These are phyloP conservation scores for Kluyveromyces sp. DNA, from an alignment of 1,139 yeast species.

Conservation along the genomic window DNA sequence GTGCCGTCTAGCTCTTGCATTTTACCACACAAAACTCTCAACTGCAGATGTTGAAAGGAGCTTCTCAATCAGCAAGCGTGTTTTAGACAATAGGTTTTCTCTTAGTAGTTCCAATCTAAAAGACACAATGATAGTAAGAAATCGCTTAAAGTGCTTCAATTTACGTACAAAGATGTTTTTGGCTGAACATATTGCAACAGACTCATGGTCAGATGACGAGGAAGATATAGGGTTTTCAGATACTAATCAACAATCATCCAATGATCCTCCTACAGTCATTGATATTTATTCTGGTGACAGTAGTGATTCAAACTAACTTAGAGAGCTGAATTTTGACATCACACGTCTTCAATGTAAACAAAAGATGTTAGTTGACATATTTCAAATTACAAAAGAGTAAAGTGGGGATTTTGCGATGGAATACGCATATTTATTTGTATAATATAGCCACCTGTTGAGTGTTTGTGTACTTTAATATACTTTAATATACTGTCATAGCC, in stretches of 20 bases:
- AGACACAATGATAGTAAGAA: slow-evolving; percentile 10
- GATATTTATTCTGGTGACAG: neutral
- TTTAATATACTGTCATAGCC: neutral
- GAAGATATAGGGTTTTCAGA: neutral
- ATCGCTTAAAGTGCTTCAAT: slow-evolving; percentile 10
- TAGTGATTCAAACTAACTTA: neutral
- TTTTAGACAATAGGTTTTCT: slow-evolving; percentile 8
- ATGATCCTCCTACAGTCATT: neutral
- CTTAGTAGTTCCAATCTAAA: slow-evolving; percentile 9
- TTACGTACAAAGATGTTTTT: neutral
- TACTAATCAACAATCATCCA: neutral
- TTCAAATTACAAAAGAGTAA: neutral
- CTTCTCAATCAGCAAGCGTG: slow-evolving; percentile 9
- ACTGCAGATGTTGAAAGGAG: slow-evolving; percentile 11
- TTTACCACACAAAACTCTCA: slow-evolving; percentile 9
- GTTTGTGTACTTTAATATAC: neutral
- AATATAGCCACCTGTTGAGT: neutral
- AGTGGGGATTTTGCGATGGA: neutral
- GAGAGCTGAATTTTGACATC: neutral
- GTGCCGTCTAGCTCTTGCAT: slow-evolving; percentile 9
- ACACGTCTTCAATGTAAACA: neutral
- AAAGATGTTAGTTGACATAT: neutral
- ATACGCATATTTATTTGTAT: neutral
- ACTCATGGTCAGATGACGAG: neutral
- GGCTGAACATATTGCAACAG: slow-evolving; percentile 1